Evolutionary conservation across 1,139 yeast genomes (phyloP).

Genomic region (Kazachstania sp.): DNA sequence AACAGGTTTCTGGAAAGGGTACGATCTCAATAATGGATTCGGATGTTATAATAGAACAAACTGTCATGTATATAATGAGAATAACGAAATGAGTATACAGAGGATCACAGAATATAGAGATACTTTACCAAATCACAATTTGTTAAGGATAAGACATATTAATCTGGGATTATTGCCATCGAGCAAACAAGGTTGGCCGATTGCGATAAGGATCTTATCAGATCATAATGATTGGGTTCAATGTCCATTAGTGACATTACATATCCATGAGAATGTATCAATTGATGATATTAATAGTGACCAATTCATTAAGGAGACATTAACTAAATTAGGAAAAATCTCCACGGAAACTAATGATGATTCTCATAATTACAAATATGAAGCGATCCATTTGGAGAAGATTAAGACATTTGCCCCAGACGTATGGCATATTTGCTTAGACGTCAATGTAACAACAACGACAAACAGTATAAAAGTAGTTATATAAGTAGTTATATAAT

Average conservation of each 20-base stretch:
- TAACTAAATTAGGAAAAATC: slow-evolving; percentile 1
- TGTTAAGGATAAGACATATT: slow-evolving; percentile 46
- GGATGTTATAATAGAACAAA: not conserved
- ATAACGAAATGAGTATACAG: slow-evolving; percentile 43
- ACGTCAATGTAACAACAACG: slow-evolving; percentile 34
- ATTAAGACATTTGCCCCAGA: slow-evolving; percentile 87
- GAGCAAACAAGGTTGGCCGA: slow-evolving; percentile 53
- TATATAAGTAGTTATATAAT: too few relatives aligned
- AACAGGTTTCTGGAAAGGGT: slow-evolving; percentile 57
- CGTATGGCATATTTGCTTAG: slow-evolving; percentile 70
- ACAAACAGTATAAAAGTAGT: too few relatives aligned
- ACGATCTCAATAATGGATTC: slow-evolving; percentile 37
- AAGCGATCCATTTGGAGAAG: slow-evolving; percentile 34
- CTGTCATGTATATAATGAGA: slow-evolving; percentile 41
- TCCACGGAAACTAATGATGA: too few relatives aligned
- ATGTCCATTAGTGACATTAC: slow-evolving; percentile 35
- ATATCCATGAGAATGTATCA: slow-evolving; percentile 71
- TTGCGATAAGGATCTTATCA: slow-evolving; percentile 33
- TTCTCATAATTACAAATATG: slow-evolving; percentile 4
- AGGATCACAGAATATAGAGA: slow-evolving; percentile 32
- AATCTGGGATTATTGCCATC: slow-evolving; percentile 73
- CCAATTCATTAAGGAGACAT: slow-evolving; percentile 6
- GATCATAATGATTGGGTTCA: slow-evolving; percentile 11
- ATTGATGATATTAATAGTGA: slow-evolving; percentile 34
- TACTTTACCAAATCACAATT: not conserved